Evolutionary conservation across 2,329 filamentous ascomycete species (phyloP).

Genomic region (Calonectria naviculata): DNA sequence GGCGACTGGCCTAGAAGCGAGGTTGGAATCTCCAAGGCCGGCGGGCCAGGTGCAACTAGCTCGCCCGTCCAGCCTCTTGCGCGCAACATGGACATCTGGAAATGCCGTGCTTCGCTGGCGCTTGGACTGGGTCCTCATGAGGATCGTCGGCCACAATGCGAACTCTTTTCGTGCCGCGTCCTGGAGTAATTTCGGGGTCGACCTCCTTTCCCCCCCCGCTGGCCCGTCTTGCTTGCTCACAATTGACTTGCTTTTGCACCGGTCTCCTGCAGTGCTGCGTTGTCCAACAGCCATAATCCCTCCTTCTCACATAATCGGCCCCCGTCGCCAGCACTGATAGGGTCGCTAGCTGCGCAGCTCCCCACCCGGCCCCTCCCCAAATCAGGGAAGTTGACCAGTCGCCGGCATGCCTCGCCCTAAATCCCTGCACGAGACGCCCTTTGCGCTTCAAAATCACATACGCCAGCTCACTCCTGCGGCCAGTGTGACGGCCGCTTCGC

Average conservation of each 20-base stretch:
- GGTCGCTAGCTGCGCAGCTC: conserved; percentile 48
- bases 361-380: conserved; percentile 49
- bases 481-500: conserved; percentile 55
- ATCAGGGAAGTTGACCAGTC: conserved; percentile 54
- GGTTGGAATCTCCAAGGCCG: background rate
- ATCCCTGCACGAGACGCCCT: conserved; percentile 46
- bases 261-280: conserved; percentile 54
- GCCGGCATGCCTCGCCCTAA: conserved; percentile 40
- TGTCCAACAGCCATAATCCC: conserved; percentile 58
- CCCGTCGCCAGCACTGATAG: conserved; percentile 54
- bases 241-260: conserved; percentile 39
- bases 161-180: conserved; percentile 23
- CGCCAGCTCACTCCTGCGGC: conserved; percentile 61
- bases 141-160: conserved; percentile 36
- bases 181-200: conserved; percentile 37
- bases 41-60: background rate
- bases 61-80: background rate
- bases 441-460: conserved; percentile 43
- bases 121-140: conserved; percentile 31
- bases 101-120: conserved; percentile 16
- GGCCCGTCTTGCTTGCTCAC: conserved; percentile 19
- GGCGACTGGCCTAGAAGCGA: conserved; percentile 1
- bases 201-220: conserved; percentile 30
- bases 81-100: conserved; percentile 19
- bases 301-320: conserved; percentile 48